These are phyloP conservation scores for Ilyonectria destructans DNA, from an alignment of 2,329 filamentous ascomycete genomes.

Conservation along the genomic window DNA sequence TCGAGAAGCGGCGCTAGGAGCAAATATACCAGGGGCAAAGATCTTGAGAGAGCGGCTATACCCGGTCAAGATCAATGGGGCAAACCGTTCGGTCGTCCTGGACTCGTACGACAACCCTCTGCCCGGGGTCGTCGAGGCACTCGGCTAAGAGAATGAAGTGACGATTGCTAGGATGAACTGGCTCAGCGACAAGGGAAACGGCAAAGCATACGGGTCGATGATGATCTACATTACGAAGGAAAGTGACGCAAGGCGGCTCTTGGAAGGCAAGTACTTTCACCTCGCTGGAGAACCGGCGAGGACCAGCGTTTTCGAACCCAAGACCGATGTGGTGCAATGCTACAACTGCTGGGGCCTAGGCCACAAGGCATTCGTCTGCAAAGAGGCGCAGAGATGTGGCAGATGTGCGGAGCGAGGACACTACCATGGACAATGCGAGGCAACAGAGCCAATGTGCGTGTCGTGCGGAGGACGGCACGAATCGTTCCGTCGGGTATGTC, in stretches of 20 bases:
- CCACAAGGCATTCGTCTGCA: slow-evolving; percentile 5
- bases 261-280: slow-evolving; percentile 16
- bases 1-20: too few relatives aligned
- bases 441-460: neutral
- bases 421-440: slow-evolving; percentile 1
- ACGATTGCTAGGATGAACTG: slow-evolving; percentile 43
- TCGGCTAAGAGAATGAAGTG: slow-evolving; percentile 44
- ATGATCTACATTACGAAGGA: slow-evolving; percentile 25
- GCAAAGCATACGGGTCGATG: slow-evolving; percentile 46
- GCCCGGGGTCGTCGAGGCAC: slow-evolving; percentile 35
- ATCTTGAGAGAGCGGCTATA: slow-evolving; percentile 33
- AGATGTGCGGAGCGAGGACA: neutral
- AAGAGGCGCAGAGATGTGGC: too few relatives aligned
- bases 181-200: slow-evolving; percentile 44
- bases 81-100: slow-evolving; percentile 40
- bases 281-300: slow-evolving; percentile 25
- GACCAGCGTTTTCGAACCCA: slow-evolving; percentile 26
- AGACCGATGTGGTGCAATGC: slow-evolving; percentile 4
- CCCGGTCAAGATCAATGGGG: slow-evolving; percentile 46
- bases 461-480: neutral
- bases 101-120: slow-evolving; percentile 37
- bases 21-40: too few relatives aligned
- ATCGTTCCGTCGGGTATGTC: neutral
- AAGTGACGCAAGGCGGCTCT: too few relatives aligned
- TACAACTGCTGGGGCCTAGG: slow-evolving; percentile 22